phyloP scores from a whole-genome alignment of 805 yeast species.

The Jamesozyma jinghongensis region DNA sequence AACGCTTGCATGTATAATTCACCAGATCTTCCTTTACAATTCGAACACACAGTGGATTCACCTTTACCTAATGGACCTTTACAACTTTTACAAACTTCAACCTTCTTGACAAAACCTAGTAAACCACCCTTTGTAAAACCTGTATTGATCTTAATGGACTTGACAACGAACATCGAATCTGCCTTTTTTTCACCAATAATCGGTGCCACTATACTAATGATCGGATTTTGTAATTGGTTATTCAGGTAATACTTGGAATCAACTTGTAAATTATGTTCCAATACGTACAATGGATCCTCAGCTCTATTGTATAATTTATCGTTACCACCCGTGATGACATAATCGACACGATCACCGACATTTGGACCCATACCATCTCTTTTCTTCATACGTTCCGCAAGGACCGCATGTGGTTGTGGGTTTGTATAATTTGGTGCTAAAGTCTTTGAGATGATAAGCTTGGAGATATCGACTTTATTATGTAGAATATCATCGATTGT shows the following conservation, averaged over 20 bases:
- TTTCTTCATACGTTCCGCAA: slow-evolving; percentile 91
- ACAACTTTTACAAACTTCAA: slow-evolving; percentile 84
- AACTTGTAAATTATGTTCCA: slow-evolving; percentile 86
- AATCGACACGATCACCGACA: slow-evolving; percentile 96
- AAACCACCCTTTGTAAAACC: slow-evolving; percentile 74
- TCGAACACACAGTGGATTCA: slow-evolving; percentile 70
- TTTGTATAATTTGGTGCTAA: slow-evolving; percentile 88
- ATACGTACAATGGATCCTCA: slow-evolving; percentile 89
- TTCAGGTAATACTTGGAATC: slow-evolving; percentile 92
- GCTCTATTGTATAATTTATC: slow-evolving; percentile 88
- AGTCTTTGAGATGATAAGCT: slow-evolving; percentile 87
- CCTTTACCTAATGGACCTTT: slow-evolving; percentile 61
- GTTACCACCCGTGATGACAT: slow-evolving; percentile 80
- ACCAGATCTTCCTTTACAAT: slow-evolving; percentile 67
- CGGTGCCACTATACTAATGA: slow-evolving; percentile 90
- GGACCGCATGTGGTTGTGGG: slow-evolving; percentile 94
- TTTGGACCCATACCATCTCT: slow-evolving; percentile 98
- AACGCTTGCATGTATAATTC: slow-evolving; percentile 74
- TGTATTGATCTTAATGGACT: slow-evolving; percentile 33
- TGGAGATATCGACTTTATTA: slow-evolving; percentile 86
- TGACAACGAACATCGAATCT: slow-evolving; percentile 60
- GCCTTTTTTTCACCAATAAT: slow-evolving; percentile 82
- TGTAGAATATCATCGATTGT: slow-evolving; percentile 86
- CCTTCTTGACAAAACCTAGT: slow-evolving; percentile 84
- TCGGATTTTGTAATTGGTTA: slow-evolving; percentile 86